Evolutionary conservation across 306 rosid species (phyloP).

Genomic region (Malus sylvestris): DNA sequence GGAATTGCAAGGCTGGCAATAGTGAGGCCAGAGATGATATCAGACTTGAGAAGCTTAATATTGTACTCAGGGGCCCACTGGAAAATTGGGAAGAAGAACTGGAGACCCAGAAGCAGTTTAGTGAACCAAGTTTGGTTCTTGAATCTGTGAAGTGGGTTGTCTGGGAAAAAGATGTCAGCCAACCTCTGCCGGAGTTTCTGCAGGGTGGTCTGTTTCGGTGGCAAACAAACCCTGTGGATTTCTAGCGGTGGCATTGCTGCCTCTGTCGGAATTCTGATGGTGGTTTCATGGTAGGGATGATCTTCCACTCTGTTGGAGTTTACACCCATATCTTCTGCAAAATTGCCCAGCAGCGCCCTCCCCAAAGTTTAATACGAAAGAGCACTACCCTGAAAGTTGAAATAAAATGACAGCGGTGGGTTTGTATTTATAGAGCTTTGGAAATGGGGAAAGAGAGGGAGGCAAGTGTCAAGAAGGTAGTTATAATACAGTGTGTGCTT

Average conservation of each 20-base stretch:
- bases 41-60: conserved; percentile 53
- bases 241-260: conserved; percentile 32
- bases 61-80: conserved; percentile 76
- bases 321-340: conserved; percentile 37
- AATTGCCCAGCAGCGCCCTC: neutral
- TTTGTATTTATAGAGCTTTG: conserved; percentile 41
- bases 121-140: conserved; percentile 46
- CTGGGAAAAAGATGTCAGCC: conserved; percentile 81
- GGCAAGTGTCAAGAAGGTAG: conserved; percentile 2
- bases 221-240: conserved; percentile 61
- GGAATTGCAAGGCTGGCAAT: conserved; percentile 97
- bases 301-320: conserved; percentile 67
- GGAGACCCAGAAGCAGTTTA: conserved; percentile 56
- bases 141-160: conserved; percentile 70
- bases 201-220: conserved; percentile 52
- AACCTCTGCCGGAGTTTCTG: conserved; percentile 62
- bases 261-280: conserved; percentile 36
- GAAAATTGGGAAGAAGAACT: conserved; percentile 68
- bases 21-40: conserved; percentile 82
- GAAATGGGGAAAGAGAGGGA: neutral
- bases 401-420: conserved; percentile 6
- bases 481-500: conserved; percentile 7
- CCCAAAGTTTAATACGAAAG: neutral
- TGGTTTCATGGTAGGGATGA: conserved; percentile 31
- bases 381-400: neutral